phyloP scores from a whole-genome alignment of 805 yeast species.

The Cyberlindnera xylosilytica region DNA sequence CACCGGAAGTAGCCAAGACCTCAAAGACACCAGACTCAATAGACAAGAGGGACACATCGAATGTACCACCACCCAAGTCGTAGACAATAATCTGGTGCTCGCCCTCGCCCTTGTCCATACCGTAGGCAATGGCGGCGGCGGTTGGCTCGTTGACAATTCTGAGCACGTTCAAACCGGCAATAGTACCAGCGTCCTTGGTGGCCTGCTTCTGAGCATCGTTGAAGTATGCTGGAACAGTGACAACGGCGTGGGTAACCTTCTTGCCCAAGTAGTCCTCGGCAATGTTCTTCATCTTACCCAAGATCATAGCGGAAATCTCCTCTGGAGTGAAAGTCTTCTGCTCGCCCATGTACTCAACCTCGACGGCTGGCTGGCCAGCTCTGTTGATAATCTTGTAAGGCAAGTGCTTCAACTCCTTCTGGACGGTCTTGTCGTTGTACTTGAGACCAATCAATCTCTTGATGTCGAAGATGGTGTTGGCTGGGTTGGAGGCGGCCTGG shows the following conservation, averaged over 20 bases:
- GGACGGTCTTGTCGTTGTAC: slow-evolving; percentile 72
- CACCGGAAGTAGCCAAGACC: slow-evolving; percentile 93
- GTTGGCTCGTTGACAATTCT: slow-evolving; percentile 94
- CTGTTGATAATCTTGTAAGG: slow-evolving; percentile 72
- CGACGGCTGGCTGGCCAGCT: slow-evolving; percentile 78
- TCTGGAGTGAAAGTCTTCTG: slow-evolving; percentile 82
- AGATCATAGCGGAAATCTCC: slow-evolving; percentile 89
- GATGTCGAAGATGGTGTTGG: slow-evolving; percentile 85
- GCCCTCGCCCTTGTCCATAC: slow-evolving; percentile 75
- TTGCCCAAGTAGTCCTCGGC: slow-evolving; percentile 89
- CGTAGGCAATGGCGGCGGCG: slow-evolving; percentile 97
- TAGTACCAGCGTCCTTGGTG: slow-evolving; percentile 89
- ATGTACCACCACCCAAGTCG: slow-evolving; percentile 98
- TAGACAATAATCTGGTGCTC: slow-evolving; percentile 90
- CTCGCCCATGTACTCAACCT: slow-evolving; percentile 73
- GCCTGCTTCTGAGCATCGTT: slow-evolving; percentile 95
- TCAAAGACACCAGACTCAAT: slow-evolving; percentile 92
- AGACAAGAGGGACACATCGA: slow-evolving; percentile 83
- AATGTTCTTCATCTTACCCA: slow-evolving; percentile 87
- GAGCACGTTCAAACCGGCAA: slow-evolving; percentile 84
- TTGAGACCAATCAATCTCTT: slow-evolving; percentile 89
- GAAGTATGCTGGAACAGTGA: slow-evolving; percentile 91
- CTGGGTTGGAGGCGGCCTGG: slow-evolving; percentile 87
- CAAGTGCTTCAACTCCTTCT: slow-evolving; percentile 76
- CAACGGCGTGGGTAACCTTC: slow-evolving; percentile 84